phyloP scores from a whole-genome alignment of 2,329 filamentous ascomycete species.

The Davidsoniella australis region DNA sequence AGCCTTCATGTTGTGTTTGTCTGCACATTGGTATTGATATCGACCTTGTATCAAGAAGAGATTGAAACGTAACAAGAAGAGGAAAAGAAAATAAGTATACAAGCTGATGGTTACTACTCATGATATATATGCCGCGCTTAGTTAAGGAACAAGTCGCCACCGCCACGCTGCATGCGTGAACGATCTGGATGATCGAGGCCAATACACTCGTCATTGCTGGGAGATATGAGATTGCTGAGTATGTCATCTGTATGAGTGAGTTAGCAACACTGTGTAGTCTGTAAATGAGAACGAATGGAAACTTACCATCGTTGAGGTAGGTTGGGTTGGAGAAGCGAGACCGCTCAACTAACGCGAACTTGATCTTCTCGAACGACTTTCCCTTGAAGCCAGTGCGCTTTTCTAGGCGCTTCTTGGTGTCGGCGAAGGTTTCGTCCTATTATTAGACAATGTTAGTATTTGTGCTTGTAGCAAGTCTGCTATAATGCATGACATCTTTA shows the following conservation, averaged over 20 bases:
- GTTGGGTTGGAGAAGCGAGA: constrained; percentile 58
- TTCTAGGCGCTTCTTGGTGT: constrained; percentile 88
- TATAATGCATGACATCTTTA: constrained; percentile 23
- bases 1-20: too few species aligned
- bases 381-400: constrained; percentile 89
- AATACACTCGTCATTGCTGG: constrained; percentile 41
- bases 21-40: too few species aligned
- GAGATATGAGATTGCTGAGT: constrained; percentile 31
- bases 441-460: constrained; percentile 8
- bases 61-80: background rate
- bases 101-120: background rate
- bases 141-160: constrained; percentile 42
- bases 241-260: constrained; percentile 32
- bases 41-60: too few species aligned
- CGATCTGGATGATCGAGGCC: constrained; percentile 51
- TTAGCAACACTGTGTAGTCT: background rate
- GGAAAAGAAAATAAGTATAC: background rate
- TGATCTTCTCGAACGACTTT: constrained; percentile 97
- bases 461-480: background rate
- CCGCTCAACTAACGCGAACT: constrained; percentile 68
- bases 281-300: background rate
- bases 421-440: constrained; percentile 68
- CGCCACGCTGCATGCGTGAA: constrained; percentile 39
- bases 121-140: constrained; percentile 3
- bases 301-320: constrained; percentile 75